Evolutionary conservation across 352 stramenopile species (phyloP).

Genomic region (Pythium chondricola): DNA sequence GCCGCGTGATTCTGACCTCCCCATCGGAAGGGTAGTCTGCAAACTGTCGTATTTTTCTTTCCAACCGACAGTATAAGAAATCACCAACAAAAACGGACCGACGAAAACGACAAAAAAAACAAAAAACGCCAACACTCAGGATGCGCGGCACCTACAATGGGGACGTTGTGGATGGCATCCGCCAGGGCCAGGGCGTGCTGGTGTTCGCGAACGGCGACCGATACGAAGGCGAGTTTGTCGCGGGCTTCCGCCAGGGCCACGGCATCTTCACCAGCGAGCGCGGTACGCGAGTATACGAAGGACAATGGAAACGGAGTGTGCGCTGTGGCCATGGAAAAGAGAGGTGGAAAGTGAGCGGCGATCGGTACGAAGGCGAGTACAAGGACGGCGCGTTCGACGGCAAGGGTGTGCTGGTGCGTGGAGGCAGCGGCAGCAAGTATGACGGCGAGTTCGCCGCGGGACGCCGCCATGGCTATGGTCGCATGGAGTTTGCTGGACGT

Average conservation of each 20-base stretch:
- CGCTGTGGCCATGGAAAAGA: conserved; percentile 54
- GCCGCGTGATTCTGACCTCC: no score
- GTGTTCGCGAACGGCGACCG: conserved; percentile 58
- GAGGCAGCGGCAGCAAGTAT: conserved; percentile 42
- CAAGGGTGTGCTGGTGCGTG: conserved; percentile 34
- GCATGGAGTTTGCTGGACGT: conserved; percentile 48
- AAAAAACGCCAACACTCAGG: no score
- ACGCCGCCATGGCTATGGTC: conserved; percentile 41
- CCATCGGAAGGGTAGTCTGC: no score
- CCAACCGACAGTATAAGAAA: no score
- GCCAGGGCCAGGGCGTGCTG: conserved; percentile 42
- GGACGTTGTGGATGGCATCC: conserved; percentile 47
- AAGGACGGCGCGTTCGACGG: conserved; percentile 48
- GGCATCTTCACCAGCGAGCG: conserved; percentile 52
- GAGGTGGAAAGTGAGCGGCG: conserved; percentile 36
- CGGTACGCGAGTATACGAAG: conserved; percentile 43
- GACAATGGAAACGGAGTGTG: conserved; percentile 49
- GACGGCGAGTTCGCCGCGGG: conserved; percentile 51
- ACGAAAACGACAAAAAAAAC: no score
- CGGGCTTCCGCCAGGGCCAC: conserved; percentile 50
- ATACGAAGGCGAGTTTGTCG: conserved; percentile 57
- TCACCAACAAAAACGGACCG: no score
- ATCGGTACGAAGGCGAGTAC: conserved; percentile 67
- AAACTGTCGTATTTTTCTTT: no score
- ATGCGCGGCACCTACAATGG: conserved; percentile 54